phyloP scores from a whole-genome alignment of 306 rosid genomes.

The Castanopsis chinensis region DNA sequence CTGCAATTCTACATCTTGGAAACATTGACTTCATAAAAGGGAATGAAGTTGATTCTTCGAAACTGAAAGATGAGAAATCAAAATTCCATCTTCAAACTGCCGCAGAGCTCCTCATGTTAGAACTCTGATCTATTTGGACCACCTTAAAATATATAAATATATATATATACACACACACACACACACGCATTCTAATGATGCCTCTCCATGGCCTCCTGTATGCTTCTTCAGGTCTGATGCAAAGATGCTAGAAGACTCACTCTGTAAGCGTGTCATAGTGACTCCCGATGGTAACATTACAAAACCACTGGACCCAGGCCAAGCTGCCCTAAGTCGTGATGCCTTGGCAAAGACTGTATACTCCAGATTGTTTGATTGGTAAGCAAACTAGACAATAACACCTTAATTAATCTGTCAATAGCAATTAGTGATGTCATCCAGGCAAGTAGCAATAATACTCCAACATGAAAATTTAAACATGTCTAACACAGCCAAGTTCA shows the following conservation, averaged over 20 bases:
- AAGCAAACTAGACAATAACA: constrained; percentile 18
- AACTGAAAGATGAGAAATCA: constrained; percentile 75
- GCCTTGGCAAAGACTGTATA: constrained; percentile 82
- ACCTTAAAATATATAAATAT: not conserved
- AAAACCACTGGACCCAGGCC: constrained; percentile 62
- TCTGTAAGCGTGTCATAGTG: constrained; percentile 85
- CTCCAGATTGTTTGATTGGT: constrained; percentile 82
- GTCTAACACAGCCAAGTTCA: not conserved
- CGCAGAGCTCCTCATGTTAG: constrained; percentile 76
- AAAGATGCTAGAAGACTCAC: constrained; percentile 70
- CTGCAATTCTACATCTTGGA: constrained; percentile 87
- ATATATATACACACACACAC: too few species aligned
- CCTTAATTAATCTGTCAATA: not conserved
- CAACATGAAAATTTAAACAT: not conserved
- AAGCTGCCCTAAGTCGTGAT: constrained; percentile 78
- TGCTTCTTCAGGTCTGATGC: constrained; percentile 59
- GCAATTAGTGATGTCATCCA: constrained; percentile 1
- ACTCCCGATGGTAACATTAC: constrained; percentile 91
- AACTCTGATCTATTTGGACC: constrained; percentile 17
- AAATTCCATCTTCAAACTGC: constrained; percentile 60
- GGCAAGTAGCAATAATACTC: not conserved
- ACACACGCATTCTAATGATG: not conserved
- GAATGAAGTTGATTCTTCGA: constrained; percentile 72
- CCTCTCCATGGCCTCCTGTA: constrained; percentile 15
- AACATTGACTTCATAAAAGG: constrained; percentile 74